Evolutionary conservation across 2,329 filamentous ascomycete species (phyloP).

Genomic region (Alternaria novae-zelandiae): DNA sequence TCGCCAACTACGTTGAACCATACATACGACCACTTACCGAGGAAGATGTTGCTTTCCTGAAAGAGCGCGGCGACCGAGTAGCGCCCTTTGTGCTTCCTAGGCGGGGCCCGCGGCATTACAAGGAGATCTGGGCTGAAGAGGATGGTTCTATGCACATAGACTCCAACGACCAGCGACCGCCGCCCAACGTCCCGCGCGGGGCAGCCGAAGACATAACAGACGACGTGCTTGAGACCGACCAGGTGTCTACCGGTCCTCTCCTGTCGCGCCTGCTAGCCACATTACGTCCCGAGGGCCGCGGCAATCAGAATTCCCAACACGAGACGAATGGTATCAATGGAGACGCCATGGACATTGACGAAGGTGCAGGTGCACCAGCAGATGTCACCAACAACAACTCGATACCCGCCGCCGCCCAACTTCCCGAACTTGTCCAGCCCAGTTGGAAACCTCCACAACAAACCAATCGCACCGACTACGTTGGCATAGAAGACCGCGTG

Average conservation of each 20-base stretch:
- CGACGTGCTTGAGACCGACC: conserved; percentile 83
- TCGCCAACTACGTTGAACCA: conserved; percentile 89
- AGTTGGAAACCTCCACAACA: conserved; percentile 80
- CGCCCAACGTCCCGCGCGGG: conserved; percentile 82
- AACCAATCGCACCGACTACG: conserved; percentile 76
- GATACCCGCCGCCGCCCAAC: conserved; percentile 74
- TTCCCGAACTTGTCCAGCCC: conserved; percentile 77
- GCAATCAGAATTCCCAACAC: conserved; percentile 62
- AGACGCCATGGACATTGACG: conserved; percentile 55
- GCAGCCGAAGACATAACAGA: conserved; percentile 87
- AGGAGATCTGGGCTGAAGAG: conserved; percentile 92
- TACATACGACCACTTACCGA: conserved; percentile 90
- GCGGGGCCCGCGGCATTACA: conserved; percentile 83
- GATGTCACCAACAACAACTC: conserved; percentile 46
- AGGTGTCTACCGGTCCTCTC: conserved; percentile 87
- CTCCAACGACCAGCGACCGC: conserved; percentile 69
- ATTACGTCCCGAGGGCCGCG: conserved; percentile 76
- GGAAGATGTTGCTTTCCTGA: conserved; percentile 90
- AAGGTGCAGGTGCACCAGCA: conserved; percentile 44
- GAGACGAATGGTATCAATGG: conserved; percentile 62
- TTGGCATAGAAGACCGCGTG: conserved; percentile 85
- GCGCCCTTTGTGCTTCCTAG: conserved; percentile 86
- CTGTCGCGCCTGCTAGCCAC: conserved; percentile 80
- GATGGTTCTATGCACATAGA: conserved; percentile 82
- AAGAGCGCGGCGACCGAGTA: conserved; percentile 83